These are phyloP conservation scores for Suhomyces yuchorum DNA, from an alignment of 1,139 yeast genomes.

Conservation along the genomic window DNA sequence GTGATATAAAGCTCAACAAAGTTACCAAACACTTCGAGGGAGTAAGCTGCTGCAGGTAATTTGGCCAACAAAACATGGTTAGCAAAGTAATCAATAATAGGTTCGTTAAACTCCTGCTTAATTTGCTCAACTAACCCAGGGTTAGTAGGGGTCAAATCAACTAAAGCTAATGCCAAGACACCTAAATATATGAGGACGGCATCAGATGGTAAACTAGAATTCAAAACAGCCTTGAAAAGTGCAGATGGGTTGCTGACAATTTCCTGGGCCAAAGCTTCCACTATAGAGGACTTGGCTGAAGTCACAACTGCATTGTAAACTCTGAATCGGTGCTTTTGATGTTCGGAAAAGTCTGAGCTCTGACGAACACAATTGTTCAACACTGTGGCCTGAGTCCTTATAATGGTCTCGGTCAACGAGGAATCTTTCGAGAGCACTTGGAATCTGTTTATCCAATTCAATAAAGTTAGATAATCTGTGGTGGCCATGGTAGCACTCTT, in stretches of 20 bases:
- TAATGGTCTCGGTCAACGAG: constrained; percentile 17
- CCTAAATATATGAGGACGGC: constrained; percentile 36
- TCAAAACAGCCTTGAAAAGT: constrained; percentile 11
- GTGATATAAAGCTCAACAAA: constrained; percentile 48
- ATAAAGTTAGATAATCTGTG: constrained; percentile 55
- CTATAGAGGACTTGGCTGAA: constrained; percentile 35
- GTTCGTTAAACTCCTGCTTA: constrained; percentile 12
- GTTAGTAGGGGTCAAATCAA: constrained; percentile 40
- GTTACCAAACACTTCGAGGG: constrained; percentile 33
- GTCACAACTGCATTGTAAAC: constrained; percentile 46
- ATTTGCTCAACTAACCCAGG: constrained; percentile 41
- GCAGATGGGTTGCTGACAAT: constrained; percentile 1
- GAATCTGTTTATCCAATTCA: constrained; percentile 55
- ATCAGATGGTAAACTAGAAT: constrained; percentile 11
- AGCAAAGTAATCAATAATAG: constrained; percentile 26
- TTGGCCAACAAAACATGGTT: constrained; percentile 51
- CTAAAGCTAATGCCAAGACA: constrained; percentile 38
- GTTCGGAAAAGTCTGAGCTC: constrained; percentile 12
- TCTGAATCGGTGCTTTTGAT: constrained; percentile 48
- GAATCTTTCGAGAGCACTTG: constrained; percentile 24
- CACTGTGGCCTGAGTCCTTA: constrained; percentile 26
- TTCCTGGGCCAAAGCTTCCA: constrained; percentile 19
- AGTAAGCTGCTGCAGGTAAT: constrained; percentile 30
- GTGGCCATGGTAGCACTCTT: constrained; percentile 46
- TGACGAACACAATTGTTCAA: constrained; percentile 23